Percentiles rank a stretch among this genome's conserved stretches.
Evolutionary conservation across 345 rosid species (phyloP).

Genomic region (Xanthoceras sorbifolium): DNA sequence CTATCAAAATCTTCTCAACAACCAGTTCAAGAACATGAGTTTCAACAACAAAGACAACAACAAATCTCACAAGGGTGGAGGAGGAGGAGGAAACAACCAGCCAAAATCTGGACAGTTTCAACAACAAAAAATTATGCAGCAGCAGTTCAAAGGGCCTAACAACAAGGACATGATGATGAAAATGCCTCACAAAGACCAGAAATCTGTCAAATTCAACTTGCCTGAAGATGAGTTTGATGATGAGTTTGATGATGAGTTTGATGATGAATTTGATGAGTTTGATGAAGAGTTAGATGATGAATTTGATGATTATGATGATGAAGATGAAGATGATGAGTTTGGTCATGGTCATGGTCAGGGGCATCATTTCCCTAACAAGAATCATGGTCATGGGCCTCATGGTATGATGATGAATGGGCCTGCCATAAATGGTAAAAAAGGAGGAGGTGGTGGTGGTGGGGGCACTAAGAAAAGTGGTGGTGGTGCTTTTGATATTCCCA

Average conservation of each 20-base stretch:
- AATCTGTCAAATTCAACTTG: slow-evolving; percentile 64
- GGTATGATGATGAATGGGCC: slow-evolving; percentile 53
- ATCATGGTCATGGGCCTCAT: slow-evolving; percentile 38
- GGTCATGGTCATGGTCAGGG: slow-evolving; percentile 35
- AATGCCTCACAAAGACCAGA: slow-evolving; percentile 53
- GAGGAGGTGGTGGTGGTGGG: slow-evolving; percentile 24
- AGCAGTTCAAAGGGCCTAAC: slow-evolving; percentile 47
- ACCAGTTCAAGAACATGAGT: slow-evolving; percentile 57
- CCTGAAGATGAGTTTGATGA: slow-evolving; percentile 54
- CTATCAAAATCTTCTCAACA: slow-evolving; percentile 38
- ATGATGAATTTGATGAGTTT: slow-evolving; percentile 36
- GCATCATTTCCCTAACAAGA: slow-evolving; percentile 46
- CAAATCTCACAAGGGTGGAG: slow-evolving; percentile 55
- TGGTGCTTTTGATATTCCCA: slow-evolving; percentile 54
- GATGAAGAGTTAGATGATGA: slow-evolving; percentile 43
- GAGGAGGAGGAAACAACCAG: slow-evolving; percentile 21
- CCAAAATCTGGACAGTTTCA: slow-evolving; percentile 40
- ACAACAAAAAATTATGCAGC: slow-evolving; percentile 52
- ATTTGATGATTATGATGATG: slow-evolving; percentile 38
- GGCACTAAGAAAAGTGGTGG: slow-evolving; percentile 46
- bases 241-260: slow-evolving; percentile 30
- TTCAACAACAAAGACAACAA: slow-evolving; percentile 45
- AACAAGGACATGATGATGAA: slow-evolving; percentile 28
- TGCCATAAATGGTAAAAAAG: slow-evolving; percentile 26
- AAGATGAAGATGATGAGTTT: slow-evolving; percentile 44